Evolutionary conservation across 352 stramenopile species (phyloP).

Genomic region (Phytophthora lateralis): DNA sequence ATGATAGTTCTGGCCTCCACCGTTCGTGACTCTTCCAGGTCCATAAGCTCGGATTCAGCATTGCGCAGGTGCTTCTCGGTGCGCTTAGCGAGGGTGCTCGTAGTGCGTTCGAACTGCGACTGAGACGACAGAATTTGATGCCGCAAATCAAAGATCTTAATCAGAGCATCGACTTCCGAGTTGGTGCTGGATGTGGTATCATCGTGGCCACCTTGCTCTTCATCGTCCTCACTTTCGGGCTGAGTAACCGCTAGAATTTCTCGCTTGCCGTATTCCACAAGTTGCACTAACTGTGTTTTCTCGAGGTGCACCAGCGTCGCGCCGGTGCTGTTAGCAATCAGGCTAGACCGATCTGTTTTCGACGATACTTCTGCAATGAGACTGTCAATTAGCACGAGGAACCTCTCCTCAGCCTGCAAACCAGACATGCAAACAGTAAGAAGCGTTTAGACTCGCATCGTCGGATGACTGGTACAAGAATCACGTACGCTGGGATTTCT

Average conservation of each 20-base stretch:
- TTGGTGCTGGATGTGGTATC: slow-evolving; percentile 25
- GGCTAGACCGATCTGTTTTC: slow-evolving; percentile 52
- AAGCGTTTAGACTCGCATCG: slow-evolving; percentile 5
- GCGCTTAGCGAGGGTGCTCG: slow-evolving; percentile 47
- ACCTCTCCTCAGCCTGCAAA: slow-evolving; percentile 55
- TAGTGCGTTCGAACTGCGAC: slow-evolving; percentile 70
- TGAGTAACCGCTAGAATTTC: slow-evolving; percentile 50
- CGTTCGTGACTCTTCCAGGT: slow-evolving; percentile 55
- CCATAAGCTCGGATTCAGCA: slow-evolving; percentile 65
- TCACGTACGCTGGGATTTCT: slow-evolving; percentile 29
- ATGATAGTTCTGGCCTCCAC: slow-evolving; percentile 48
- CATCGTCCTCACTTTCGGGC: slow-evolving; percentile 30
- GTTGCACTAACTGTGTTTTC: slow-evolving; percentile 68
- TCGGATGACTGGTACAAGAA: no score
- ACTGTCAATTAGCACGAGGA: slow-evolving; percentile 56
- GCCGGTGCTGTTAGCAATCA: slow-evolving; percentile 77
- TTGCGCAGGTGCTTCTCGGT: slow-evolving; percentile 60
- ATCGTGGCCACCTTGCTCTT: slow-evolving; percentile 26
- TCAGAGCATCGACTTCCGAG: slow-evolving; percentile 69
- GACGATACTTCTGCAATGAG: slow-evolving; percentile 70
- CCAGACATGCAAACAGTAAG: background rate
- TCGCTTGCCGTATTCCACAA: slow-evolving; percentile 61
- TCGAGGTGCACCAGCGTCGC: slow-evolving; percentile 76
- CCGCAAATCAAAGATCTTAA: slow-evolving; percentile 76
- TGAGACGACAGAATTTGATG: slow-evolving; percentile 77